Evolutionary conservation across 257 asterid genomes (phyloP).

Genomic region (Nicotiana otophora): DNA sequence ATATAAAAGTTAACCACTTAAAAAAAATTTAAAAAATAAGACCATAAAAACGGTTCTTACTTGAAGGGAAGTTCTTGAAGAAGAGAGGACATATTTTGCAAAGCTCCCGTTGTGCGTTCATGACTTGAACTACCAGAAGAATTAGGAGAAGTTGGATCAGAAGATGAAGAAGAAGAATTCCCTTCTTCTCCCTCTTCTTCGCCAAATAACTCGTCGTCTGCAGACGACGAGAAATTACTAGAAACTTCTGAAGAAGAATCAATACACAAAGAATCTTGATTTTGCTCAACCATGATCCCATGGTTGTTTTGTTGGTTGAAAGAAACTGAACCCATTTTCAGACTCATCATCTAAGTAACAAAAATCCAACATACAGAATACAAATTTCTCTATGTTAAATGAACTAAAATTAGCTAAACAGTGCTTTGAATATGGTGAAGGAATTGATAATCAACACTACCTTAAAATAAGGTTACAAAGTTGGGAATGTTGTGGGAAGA

Average conservation of each 20-base stretch:
- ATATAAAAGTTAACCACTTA: no score
- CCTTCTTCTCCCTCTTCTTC: conserved; percentile 16
- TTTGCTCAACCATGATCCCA: conserved; percentile 34
- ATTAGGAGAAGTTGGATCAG: conserved; percentile 9
- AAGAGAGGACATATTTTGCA: conserved; percentile 53
- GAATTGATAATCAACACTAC: not conserved
- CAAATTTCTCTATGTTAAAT: no score
- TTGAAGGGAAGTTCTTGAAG: conserved; percentile 63
- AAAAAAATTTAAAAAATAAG: no score
- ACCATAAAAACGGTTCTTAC: conserved; percentile 23
- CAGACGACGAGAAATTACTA: conserved; percentile 14
- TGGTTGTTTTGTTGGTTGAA: conserved; percentile 25
- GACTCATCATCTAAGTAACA: not conserved
- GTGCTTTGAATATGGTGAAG: no score
- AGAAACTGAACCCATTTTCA: conserved; percentile 26
- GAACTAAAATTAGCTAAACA: no score
- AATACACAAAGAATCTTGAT: conserved; percentile 7
- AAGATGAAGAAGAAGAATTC: conserved; percentile 5
- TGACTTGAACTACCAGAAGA: conserved; percentile 5
- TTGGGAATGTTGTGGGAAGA: not conserved
- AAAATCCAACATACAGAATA: conserved; percentile 24
- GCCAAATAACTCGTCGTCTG: conserved; percentile 31
- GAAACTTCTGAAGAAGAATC: conserved; percentile 16
- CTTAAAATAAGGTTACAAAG: not conserved
- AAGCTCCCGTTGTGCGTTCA: conserved; percentile 15